phyloP scores from a whole-genome alignment of 1,284 basidiomycete species.

The Exobasidium cylindrosporum region DNA sequence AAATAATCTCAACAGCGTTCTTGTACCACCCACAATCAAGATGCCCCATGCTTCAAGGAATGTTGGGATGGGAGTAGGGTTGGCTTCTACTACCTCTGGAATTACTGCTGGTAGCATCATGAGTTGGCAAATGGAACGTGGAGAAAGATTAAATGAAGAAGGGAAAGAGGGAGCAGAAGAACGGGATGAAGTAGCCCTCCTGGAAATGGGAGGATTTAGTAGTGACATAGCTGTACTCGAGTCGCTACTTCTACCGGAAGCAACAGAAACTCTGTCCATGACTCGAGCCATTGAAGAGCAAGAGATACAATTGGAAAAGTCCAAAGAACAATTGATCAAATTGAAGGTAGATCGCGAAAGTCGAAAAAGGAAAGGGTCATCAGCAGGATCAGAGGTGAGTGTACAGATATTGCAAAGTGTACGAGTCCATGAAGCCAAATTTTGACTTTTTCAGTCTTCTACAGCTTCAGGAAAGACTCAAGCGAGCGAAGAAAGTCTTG shows the following conservation, averaged over 20 bases:
- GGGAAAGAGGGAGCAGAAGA: background rate
- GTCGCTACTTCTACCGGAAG: slow-evolving; percentile 4
- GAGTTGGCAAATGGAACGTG: slow-evolving; percentile 6
- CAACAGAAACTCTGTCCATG: slow-evolving; percentile 3
- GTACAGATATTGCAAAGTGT: too few relatives aligned
- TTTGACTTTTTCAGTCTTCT: background rate
- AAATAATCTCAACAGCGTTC: background rate
- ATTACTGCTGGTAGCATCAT: background rate
- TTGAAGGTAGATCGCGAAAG: background rate
- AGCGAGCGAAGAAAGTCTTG: background rate
- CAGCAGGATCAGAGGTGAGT: background rate
- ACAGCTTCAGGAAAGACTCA: background rate
- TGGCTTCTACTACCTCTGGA: background rate
- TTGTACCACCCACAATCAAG: background rate
- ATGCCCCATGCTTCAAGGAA: slow-evolving; percentile 3
- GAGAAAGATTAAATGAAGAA: background rate
- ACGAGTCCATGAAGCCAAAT: too few relatives aligned
- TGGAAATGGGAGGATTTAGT: background rate
- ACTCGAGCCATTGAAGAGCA: background rate
- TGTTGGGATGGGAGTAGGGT: background rate
- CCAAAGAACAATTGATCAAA: background rate
- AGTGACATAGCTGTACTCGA: slow-evolving; percentile 4
- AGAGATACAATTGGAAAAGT: background rate
- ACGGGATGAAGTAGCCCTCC: background rate
- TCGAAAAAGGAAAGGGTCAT: background rate